Percentiles rank a stretch among this genome's conserved stretches.
Conservation (phyloP, 768 basidiomycete genomes). For the Xerocomus potaroensis region DNA sequence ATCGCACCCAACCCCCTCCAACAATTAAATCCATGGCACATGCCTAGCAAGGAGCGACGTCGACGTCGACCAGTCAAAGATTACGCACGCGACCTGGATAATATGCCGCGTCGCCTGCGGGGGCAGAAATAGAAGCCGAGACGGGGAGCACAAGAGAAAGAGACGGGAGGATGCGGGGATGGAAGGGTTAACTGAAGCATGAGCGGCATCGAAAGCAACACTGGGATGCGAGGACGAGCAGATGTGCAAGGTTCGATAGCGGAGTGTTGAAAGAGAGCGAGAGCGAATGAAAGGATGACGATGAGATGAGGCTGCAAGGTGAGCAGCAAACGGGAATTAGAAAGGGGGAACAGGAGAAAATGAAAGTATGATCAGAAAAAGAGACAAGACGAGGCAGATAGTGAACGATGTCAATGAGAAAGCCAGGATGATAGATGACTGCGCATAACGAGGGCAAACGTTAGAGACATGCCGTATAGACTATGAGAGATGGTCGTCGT, state of each 20-base stretch:
- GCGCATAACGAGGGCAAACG: background rate
- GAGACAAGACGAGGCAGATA: background rate
- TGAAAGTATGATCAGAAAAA: background rate
- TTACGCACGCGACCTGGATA: too few species aligned
- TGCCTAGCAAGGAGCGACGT: background rate
- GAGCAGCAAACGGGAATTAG: too few species aligned
- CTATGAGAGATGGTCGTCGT: background rate
- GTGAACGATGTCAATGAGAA: background rate
- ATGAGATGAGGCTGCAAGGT: too few species aligned
- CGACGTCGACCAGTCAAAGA: background rate
- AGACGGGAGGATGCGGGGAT: background rate
- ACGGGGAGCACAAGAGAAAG: background rate
- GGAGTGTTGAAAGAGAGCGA: background rate
- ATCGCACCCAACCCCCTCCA: background rate
- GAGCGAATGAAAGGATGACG: background rate
- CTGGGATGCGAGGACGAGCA: background rate
- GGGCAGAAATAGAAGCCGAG: background rate
- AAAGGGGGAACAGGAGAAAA: too few species aligned
- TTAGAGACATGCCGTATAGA: background rate
- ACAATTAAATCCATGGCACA: background rate
- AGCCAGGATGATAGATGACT: background rate
- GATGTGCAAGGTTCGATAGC: background rate
- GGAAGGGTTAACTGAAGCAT: background rate
- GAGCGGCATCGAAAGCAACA: constrained; percentile 3
- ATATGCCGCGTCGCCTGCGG: too few species aligned